Evolutionary conservation across 352 stramenopile species (phyloP), one percentile per base, ranked within the genome.

Genomic region (Salisapilia sapeloensis): DNA sequence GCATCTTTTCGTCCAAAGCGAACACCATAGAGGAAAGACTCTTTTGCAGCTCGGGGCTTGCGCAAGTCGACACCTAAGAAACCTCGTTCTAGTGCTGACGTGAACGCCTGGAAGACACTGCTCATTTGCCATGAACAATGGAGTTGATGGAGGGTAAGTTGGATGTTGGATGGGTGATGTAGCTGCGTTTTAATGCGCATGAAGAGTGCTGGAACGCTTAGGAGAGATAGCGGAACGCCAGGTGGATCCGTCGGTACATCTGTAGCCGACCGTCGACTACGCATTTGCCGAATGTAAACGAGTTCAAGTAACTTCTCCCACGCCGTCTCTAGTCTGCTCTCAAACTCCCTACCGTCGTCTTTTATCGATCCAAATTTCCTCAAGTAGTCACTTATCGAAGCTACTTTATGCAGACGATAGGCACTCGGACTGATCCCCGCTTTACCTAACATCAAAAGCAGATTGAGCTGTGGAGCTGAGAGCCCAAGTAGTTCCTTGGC

Each of bases 11-110:
- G 59, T 7, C 71, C 71, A 23, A 86, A 65, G 11, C 67, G 66
- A 38, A 86, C 74, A 4, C 67, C 67, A 25, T 82, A 84, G 15
- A 82, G 48, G 33, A 77, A 66, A 6, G 38, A 42, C 4, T 80
- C 56, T 4, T 53, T 44, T 13, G 54, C 53, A 10, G 50, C 46
- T 4, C 57, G 59, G 13, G 64, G 64, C 29, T 74, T 76, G 22
- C 45, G 57, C 24, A 67, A 76, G 41, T 80, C 63, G 1, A 79
- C 63, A 3, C 65, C 69, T 0, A 80, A 39, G 4, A 80, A 43
- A 0, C 80, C 26, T 4, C 69, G 65, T 27, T 81, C 69, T 33
- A 72, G 80, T 15, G 72, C 32, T 26, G 78, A 75, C 0, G 61
- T 52, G 6, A 78, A 41, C 0, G 62, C 60, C 26, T 82, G 61